Base-by-base conservation (phyloP, 495 filamentous ascomycete species). In the Bacidia gigantensis region DNA sequence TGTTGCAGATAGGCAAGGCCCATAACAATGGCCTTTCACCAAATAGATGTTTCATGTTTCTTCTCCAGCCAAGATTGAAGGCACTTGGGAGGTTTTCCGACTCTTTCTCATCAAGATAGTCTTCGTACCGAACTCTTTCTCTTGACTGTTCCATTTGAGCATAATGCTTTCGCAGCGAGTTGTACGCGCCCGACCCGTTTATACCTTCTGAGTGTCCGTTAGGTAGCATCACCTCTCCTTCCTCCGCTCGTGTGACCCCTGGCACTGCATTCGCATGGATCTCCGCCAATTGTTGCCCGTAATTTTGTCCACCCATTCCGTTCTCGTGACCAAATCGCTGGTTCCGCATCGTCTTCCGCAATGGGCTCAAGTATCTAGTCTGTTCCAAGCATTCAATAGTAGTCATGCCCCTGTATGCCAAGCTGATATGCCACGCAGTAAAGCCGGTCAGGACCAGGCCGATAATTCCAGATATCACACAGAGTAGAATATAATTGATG, bases 361-460 rank as follows among this genome's bases (percentile, higher is more conserved):
- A 64, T 2, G 88, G 87, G 7, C 81, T 83, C 0, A 94, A 76
- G 63, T 98, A 97, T 39, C 93, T 79, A 0, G 88, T 95, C 63
- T 88, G 95, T 70, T 98, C 93, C 39, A 98, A 66, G 57, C 80
- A 89, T 60, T 98, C 92, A 56, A 98, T 98, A 0, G 93, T 97
- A 3, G 92, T 98, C 62, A 87, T 79, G 2, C 85, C 86, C 1
- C 77, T 72, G 35, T 73, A 68, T 3, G 87, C 87, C 2, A 98
- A 74, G 59, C 83, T 80, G 38, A 97, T 74, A 72, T 98, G 92
- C 92, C 92, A 98, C 20, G 70, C 77, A 1, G 88, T 95, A 63
- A 98, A 98, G 7, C 88, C 90, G 20, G 77, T 78, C 39, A 98
- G 69, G 5, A 95, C 92, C 2, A 97, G 63, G 0, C 86, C 86